Conservation (phyloP, 2,329 filamentous ascomycete genomes). For the Trichoderma asperellum region DNA sequence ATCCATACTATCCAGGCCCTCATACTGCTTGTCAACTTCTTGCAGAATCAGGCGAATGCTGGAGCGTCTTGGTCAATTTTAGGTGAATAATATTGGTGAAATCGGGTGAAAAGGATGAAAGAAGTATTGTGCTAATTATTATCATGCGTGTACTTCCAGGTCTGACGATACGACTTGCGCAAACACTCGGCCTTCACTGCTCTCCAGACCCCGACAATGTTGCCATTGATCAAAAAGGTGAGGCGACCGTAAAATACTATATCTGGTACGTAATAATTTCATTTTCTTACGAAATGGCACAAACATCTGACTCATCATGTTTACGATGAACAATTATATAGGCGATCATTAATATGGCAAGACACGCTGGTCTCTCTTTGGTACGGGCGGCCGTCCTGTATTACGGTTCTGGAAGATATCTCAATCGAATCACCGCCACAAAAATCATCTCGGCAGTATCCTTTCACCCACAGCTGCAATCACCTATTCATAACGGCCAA, state of each 20-base stretch:
- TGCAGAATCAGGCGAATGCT: slow-evolving; percentile 9
- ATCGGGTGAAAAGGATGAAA: too few species aligned
- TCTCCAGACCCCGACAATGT: neutral
- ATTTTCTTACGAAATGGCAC: too few species aligned
- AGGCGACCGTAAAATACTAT: slow-evolving; percentile 8
- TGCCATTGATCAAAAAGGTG: neutral
- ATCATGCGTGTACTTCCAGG: neutral
- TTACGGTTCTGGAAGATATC: neutral
- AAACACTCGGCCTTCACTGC: neutral
- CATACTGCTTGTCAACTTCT: slow-evolving; percentile 3
- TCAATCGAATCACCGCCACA: neutral
- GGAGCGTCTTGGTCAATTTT: slow-evolving; percentile 18
- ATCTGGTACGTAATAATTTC: neutral
- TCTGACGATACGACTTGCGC: slow-evolving; percentile 2
- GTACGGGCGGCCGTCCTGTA: slow-evolving; percentile 4
- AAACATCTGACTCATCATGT: neutral
- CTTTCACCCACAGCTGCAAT: slow-evolving; percentile 4
- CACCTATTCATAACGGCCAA: neutral
- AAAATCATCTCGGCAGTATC: neutral
- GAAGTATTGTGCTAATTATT: neutral
- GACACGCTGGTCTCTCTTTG: slow-evolving; percentile 5
- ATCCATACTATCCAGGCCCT: slow-evolving; percentile 10
- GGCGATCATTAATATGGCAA: slow-evolving; percentile 21
- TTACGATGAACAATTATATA: neutral
- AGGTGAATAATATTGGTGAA: neutral